Evolutionary conservation across 257 asterid species (phyloP).

Genomic region (Capsicum rhomboideum): DNA sequence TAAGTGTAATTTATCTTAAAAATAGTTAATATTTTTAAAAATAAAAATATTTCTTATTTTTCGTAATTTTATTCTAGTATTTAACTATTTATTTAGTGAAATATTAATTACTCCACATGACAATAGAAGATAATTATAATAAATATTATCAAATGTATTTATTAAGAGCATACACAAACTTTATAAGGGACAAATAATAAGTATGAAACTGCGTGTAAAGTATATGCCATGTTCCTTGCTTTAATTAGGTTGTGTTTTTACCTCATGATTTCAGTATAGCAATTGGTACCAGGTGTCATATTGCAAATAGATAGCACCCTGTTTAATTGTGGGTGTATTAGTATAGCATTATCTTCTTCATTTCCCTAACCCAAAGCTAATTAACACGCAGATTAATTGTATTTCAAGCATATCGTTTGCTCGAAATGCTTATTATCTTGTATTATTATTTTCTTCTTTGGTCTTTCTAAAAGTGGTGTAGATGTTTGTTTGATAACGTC

Average conservation of each 20-base stretch:
- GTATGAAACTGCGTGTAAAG: background rate
- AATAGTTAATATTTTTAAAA: too few species aligned
- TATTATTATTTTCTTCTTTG: too few species aligned
- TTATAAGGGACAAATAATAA: too few species aligned
- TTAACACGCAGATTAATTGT: background rate
- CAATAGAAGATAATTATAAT: background rate
- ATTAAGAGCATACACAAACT: background rate
- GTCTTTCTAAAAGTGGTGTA: background rate
- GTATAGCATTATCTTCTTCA: background rate
- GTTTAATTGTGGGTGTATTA: background rate
- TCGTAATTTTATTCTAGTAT: background rate
- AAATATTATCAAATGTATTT: background rate
- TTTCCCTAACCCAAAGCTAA: background rate
- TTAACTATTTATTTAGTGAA: too few species aligned
- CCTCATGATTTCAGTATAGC: background rate
- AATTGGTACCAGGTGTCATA: background rate
- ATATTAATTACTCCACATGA: background rate
- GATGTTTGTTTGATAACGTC: background rate
- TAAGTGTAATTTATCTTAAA: background rate
- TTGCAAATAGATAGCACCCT: background rate
- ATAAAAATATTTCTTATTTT: background rate
- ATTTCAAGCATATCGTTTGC: background rate
- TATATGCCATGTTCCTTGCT: background rate
- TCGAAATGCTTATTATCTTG: too few species aligned
- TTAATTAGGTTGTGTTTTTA: background rate